A percentile compares a stretch with the other conserved stretches of the same genome.
Evolutionary conservation across 805 yeast genomes (phyloP).

Genomic region (Candida broadrunensis): DNA sequence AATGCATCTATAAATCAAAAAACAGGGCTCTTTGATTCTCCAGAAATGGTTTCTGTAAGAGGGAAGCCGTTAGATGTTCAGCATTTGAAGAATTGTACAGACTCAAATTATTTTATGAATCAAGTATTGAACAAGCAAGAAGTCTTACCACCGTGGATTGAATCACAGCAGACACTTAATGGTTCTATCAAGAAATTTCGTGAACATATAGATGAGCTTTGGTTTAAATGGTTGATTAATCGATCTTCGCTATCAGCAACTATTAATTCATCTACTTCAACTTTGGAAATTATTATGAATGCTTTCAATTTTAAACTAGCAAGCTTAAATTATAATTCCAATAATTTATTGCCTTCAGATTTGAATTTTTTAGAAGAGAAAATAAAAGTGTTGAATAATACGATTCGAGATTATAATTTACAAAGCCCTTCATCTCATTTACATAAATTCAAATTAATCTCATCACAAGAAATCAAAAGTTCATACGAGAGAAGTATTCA

Average conservation of each 20-base stretch:
- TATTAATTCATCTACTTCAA: neutral
- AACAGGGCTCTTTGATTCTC: constrained; percentile 66
- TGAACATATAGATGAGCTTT: constrained; percentile 35
- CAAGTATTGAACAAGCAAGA: constrained; percentile 74
- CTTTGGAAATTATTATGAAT: constrained; percentile 3
- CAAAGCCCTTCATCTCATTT: constrained; percentile 35
- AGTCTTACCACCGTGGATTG: constrained; percentile 88
- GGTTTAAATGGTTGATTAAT: constrained; percentile 24
- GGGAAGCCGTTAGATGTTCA: constrained; percentile 58
- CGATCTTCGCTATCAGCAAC: constrained; percentile 4
- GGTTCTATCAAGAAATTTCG: constrained; percentile 48
- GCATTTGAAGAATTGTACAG: constrained; percentile 60
- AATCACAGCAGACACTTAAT: constrained; percentile 70
- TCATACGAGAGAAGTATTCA: constrained; percentile 12
- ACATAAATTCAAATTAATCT: constrained; percentile 35
- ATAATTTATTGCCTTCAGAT: constrained; percentile 2
- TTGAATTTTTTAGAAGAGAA: constrained; percentile 18
- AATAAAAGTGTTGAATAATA: constrained; percentile 17
- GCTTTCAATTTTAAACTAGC: constrained; percentile 2
- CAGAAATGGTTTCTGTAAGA: constrained; percentile 43
- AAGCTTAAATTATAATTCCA: neutral
- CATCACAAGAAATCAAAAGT: constrained; percentile 22
- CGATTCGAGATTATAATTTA: constrained; percentile 33
- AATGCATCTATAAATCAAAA: constrained; percentile 61
- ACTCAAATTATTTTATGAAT: constrained; percentile 70